phyloP scores from a whole-genome alignment of 2,329 filamentous ascomycete genomes.

The Rhinocladiella mackenziei region DNA sequence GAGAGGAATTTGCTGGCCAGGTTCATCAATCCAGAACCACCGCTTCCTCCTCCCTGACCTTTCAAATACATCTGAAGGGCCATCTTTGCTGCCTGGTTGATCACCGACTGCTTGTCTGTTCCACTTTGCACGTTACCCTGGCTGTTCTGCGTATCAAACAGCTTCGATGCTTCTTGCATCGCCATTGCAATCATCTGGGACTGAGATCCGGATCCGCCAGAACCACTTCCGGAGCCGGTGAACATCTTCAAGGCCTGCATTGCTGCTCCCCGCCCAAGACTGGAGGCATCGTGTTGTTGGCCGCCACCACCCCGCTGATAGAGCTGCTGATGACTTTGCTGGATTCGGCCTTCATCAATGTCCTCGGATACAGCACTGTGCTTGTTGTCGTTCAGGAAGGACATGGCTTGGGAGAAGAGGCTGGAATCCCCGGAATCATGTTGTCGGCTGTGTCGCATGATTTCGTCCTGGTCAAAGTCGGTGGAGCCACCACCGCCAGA shows the following conservation, averaged over 20 bases:
- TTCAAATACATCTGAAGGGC: slow-evolving; percentile 91
- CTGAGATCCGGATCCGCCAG: slow-evolving; percentile 54
- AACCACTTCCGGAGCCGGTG: slow-evolving; percentile 27
- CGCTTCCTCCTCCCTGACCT: slow-evolving; percentile 56
- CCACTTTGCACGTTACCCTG: slow-evolving; percentile 54
- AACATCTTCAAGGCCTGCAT: slow-evolving; percentile 68
- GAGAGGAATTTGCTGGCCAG: slow-evolving; percentile 60
- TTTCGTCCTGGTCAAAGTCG: slow-evolving; percentile 52
- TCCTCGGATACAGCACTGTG: slow-evolving; percentile 45
- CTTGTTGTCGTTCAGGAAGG: slow-evolving; percentile 53
- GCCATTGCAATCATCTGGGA: slow-evolving; percentile 79
- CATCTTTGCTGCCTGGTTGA: slow-evolving; percentile 77
- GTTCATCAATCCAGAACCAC: slow-evolving; percentile 51
- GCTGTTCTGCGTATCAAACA: slow-evolving; percentile 59
- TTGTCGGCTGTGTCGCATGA: slow-evolving; percentile 53
- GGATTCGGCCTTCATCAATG: slow-evolving; percentile 53
- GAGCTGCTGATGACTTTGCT: slow-evolving; percentile 70
- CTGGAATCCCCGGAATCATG: slow-evolving; percentile 50
- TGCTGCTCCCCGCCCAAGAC: slow-evolving; percentile 44
- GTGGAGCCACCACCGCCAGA: slow-evolving; percentile 10
- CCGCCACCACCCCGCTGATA: slow-evolving; percentile 56
- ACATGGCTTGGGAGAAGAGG: slow-evolving; percentile 56
- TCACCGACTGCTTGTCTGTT: slow-evolving; percentile 73
- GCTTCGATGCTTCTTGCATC: slow-evolving; percentile 80
- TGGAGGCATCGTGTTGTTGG: slow-evolving; percentile 46